These are phyloP conservation scores for Reutealis trisperma DNA, from an alignment of 345 rosid genomes.

Conservation along the genomic window DNA sequence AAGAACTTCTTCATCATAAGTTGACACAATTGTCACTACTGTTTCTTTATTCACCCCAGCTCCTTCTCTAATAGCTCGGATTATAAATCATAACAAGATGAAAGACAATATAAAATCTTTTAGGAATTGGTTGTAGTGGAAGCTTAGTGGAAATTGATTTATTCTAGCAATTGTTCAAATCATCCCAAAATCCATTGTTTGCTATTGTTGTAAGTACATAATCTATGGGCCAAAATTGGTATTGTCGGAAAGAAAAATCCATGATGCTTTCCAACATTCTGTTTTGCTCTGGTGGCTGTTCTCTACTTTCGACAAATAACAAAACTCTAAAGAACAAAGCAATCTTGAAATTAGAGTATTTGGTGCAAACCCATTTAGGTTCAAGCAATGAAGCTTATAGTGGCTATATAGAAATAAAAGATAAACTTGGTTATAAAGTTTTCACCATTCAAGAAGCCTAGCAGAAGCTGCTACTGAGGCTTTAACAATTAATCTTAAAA, in stretches of 20 bases:
- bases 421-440: slow-evolving; percentile 26
- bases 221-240: slow-evolving; percentile 27
- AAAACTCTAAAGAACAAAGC: slow-evolving; percentile 18
- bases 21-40: slow-evolving; percentile 31
- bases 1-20: slow-evolving; percentile 22
- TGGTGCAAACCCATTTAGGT: slow-evolving; percentile 42
- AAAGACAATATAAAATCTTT: slow-evolving; percentile 33
- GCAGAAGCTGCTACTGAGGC: slow-evolving; percentile 26
- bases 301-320: slow-evolving; percentile 36
- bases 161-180: slow-evolving; percentile 29
- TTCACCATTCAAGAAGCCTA: slow-evolving; percentile 26
- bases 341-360: slow-evolving; percentile 23
- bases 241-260: slow-evolving; percentile 35
- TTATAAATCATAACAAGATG: slow-evolving; percentile 34
- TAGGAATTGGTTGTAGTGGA: slow-evolving; percentile 52
- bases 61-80: slow-evolving; percentile 28
- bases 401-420: slow-evolving; percentile 31
- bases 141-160: slow-evolving; percentile 33
- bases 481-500: slow-evolving; percentile 21
- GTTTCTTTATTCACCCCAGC: slow-evolving; percentile 24
- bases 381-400: slow-evolving; percentile 25
- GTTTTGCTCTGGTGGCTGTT: slow-evolving; percentile 42
- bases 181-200: background rate
- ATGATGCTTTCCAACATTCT: slow-evolving; percentile 44
- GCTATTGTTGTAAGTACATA: slow-evolving; percentile 42